Percentiles rank a stretch among this genome's conserved stretches.
phyloP scores from a whole-genome alignment of 805 yeast genomes.

The Saccharomycopsis sp. region DNA sequence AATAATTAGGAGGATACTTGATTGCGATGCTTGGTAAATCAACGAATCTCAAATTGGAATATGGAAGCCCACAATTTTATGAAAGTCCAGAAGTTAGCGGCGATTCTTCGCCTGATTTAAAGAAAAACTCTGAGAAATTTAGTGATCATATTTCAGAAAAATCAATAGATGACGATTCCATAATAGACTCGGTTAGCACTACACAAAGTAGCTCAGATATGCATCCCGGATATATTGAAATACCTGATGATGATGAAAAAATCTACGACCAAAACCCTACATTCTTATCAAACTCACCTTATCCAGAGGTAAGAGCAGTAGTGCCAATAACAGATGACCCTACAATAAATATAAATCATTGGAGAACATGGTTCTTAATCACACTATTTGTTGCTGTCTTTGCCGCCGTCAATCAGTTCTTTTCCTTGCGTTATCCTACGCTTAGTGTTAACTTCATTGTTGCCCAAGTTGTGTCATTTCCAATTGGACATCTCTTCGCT shows the following conservation, averaged over 20 bases:
- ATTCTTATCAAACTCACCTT: constrained; percentile 12
- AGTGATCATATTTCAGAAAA: not conserved
- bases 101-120: not conserved
- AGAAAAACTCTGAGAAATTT: not conserved
- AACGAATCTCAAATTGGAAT: not conserved
- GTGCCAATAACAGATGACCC: constrained; percentile 54
- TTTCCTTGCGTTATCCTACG: constrained; percentile 50
- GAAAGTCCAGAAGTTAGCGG: not conserved
- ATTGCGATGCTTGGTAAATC: not conserved
- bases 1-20: not conserved
- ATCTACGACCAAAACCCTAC: constrained; percentile 11
- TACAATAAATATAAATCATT: constrained; percentile 41
- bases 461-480: constrained; percentile 54
- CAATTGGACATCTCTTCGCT: constrained; percentile 43
- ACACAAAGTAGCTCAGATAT: not conserved
- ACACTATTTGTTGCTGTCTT: constrained; percentile 50
- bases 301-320: constrained; percentile 57
- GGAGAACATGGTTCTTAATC: constrained; percentile 50
- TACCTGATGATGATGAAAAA: constrained; percentile 13
- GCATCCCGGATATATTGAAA: constrained; percentile 5
- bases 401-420: constrained; percentile 53
- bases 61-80: constrained; percentile 1
- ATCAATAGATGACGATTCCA: not conserved
- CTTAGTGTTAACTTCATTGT: constrained; percentile 45
- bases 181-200: not conserved